Evolutionary conservation across 169 alveolate species (phyloP), one percentile per base, ranked within the genome.

Genomic region (Babesia ovata): DNA sequence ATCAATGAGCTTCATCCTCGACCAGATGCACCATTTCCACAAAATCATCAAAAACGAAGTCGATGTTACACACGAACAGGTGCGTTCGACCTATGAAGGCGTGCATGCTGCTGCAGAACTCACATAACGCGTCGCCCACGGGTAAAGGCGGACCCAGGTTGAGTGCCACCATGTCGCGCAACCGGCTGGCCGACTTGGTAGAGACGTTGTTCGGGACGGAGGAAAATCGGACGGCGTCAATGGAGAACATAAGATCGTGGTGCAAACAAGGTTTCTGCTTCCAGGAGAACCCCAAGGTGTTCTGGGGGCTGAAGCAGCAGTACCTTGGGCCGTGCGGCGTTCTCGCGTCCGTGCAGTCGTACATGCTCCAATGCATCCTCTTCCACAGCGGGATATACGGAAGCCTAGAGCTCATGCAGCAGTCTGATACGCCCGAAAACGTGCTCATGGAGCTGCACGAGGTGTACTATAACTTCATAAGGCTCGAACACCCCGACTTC

Each of bases 281-380:
- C 59, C 78, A 75, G 45, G 83, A 70, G 21, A 54, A 74, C 63
- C 73, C 73, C 45, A 52, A 81, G 42, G 53, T 83, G 36, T 83
- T 67, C 59, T 87, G 87, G 87, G 92, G 92, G 6, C 82, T 87
- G 44, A 77, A 75, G 36, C 92, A 87, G 71, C 56, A 61, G 54
- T 77, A 76, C 53, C 58, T 58, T 59, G 92, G 92, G 14, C 88
- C 88, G 21, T 87, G 92, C 69, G 92, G 92, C 14, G 89, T 87
- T 21, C 75, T 87, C 22, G 87, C 92, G 26, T 73, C 91, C 33
- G 59, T 87, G 22, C 92, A 87, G 65, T 75, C 87, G 53, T 83
- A 71, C 59, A 82, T 87, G 52, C 75, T 87, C 39, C 84, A 81
- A 53, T 69, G 87, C 78, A 42, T 82, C 29, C 79, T 87, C 7